Evolutionary conservation across 805 yeast species (phyloP), one percentile per base, ranked within the genome.

Genomic region (Hanseniaspora clermontiae): DNA sequence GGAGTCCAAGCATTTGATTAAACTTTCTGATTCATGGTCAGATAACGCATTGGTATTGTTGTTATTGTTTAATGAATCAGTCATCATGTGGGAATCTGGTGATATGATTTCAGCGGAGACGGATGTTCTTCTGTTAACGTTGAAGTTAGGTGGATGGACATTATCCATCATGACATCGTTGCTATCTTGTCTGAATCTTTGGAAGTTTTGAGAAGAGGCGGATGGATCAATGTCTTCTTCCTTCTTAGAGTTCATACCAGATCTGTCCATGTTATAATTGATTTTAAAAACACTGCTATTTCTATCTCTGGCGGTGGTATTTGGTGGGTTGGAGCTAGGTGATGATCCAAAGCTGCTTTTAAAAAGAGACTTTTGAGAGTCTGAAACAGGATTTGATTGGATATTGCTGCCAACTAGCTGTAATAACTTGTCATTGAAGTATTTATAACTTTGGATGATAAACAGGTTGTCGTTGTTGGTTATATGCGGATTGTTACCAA

Each of bases 71-170:
- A 65, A 51, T 76, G 80, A 11, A 91, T 90, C 6, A 87, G 90
- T 84, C 54, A 79, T 76, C 64, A 81, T 85, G 37, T 79, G 75
- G 55, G 74, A 74, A 59, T 81, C 82, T 6, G 93, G 95, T 65
- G 85, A 83, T 63, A 85, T 68, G 1, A 93, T 84, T 70, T 89
- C 97, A 5, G 96, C 96, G 57, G 89, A 81, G 14, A 89, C 96
- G 20, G 95, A 84, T 3, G 89, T 85, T 72, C 97, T 81, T 73
- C 96, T 81, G 67, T 82, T 79, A 54, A 87, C 88, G 67, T 83
- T 85, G 69, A 83, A 84, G 53, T 79, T 75, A 57, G 75, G 68
- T 42, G 86, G 87, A 57, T 81, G 70, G 38, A 67, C 42, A n/a
- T 49, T 49, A 17, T 51, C 55, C 34, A 31, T 31, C 9, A 29